Conservation (phyloP, 78 protist genomes). For the Dictyostelium discoideum region DNA sequence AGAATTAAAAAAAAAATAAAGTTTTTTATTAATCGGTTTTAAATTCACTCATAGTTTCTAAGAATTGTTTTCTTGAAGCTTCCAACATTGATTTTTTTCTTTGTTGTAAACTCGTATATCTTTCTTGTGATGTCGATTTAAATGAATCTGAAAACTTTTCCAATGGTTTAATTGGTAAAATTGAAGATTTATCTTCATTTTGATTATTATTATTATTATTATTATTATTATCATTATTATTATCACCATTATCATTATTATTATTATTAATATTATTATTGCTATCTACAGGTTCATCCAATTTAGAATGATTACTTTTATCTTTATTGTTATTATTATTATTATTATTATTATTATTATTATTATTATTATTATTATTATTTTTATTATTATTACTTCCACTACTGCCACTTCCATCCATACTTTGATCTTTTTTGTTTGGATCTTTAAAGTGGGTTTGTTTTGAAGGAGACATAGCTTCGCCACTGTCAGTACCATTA, state of each 20-base stretch:
- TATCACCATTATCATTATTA: background rate
- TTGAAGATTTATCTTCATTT: background rate
- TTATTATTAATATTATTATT: background rate
- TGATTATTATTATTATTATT: slow-evolving; percentile 5
- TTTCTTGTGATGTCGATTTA: slow-evolving; percentile 46
- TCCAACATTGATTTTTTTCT: slow-evolving; percentile 77
- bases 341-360: background rate
- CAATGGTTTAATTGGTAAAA: background rate
- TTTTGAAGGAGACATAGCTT: background rate
- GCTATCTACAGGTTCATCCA: background rate
- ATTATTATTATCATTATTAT: background rate
- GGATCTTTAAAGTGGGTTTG: background rate
- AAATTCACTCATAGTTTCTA: background rate
- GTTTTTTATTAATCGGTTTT: background rate
- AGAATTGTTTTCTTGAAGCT: slow-evolving; percentile 59
- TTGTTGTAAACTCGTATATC: slow-evolving; percentile 61
- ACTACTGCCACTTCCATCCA: background rate
- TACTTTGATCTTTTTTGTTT: background rate
- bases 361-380: too few relatives aligned
- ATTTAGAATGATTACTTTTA: background rate
- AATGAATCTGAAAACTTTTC: slow-evolving; percentile 61
- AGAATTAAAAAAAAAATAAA: background rate
- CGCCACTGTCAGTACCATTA: background rate
- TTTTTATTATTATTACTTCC: background rate
- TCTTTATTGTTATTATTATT: background rate